Conservation (phyloP, 148 eudicot species). For the Diospyros lotus region DNA sequence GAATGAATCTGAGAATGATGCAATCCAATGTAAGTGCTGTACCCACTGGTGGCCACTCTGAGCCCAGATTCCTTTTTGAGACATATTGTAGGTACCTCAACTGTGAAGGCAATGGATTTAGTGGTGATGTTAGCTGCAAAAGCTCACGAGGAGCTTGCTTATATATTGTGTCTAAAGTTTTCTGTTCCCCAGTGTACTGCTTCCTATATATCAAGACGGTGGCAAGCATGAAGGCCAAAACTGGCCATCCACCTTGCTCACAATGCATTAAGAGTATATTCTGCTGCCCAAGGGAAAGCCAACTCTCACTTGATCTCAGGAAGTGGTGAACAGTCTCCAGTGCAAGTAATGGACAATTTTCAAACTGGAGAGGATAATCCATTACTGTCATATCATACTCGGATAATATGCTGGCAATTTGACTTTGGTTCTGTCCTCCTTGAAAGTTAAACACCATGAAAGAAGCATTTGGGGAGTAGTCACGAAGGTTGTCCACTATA, state of each 20-base stretch:
- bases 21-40: conserved; percentile 66
- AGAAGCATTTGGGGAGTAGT: conserved; percentile 61
- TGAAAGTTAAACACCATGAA: conserved; percentile 71
- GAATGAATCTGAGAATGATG: conserved; percentile 66
- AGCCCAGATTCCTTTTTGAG: conserved; percentile 62
- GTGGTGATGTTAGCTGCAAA: conserved; percentile 56
- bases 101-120: conserved; percentile 84
- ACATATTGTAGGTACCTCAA: conserved; percentile 85
- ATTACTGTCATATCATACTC: conserved; percentile 71
- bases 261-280: conserved; percentile 83
- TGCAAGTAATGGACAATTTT: conserved; percentile 61
- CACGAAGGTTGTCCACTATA: conserved; percentile 55
- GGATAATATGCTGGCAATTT: conserved; percentile 45
- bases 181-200: conserved; percentile 60
- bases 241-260: conserved; percentile 74
- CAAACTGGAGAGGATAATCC: conserved; percentile 69
- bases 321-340: conserved; percentile 78
- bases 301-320: conserved; percentile 66
- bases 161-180: conserved; percentile 73
- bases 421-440: conserved; percentile 58
- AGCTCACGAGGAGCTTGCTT: conserved; percentile 82
- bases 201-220: conserved; percentile 73
- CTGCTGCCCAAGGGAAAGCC: conserved; percentile 70
- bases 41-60: conserved; percentile 75
- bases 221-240: conserved; percentile 80